phyloP scores from a whole-genome alignment of 495 filamentous ascomycete species.

The Clohesyomyces aquaticus region DNA sequence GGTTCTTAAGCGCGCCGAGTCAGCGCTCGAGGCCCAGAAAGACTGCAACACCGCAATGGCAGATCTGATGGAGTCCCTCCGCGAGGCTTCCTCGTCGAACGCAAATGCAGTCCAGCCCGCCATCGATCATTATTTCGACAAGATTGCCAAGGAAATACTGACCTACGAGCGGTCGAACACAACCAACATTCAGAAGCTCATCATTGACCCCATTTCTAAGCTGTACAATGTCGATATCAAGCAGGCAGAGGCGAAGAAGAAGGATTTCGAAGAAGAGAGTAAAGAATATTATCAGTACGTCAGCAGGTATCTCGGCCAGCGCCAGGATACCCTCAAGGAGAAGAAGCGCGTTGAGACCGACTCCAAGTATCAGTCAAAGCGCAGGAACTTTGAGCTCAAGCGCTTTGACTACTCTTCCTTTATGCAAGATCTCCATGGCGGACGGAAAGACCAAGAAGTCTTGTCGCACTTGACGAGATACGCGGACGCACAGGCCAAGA shows the following conservation, averaged over 20 bases:
- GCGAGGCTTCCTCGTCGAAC: constrained; percentile 87
- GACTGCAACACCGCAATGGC: constrained; percentile 82
- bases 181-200: constrained; percentile 80
- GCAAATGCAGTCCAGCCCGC: constrained; percentile 94
- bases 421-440: constrained; percentile 97
- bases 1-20: constrained; percentile 86
- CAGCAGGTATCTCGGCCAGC: constrained; percentile 89
- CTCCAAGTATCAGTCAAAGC: constrained; percentile 92
- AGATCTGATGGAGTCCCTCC: constrained; percentile 83
- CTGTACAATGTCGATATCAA: constrained; percentile 97
- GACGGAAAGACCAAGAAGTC: constrained; percentile 96
- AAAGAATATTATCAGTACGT: constrained; percentile 97
- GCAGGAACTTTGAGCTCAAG: constrained; percentile 92
- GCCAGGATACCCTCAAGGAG: constrained; percentile 93
- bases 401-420: constrained; percentile 99
- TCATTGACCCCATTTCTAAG: constrained; percentile 90
- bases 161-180: constrained; percentile 84
- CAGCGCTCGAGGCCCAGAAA: constrained; percentile 75
- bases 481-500: constrained; percentile 85
- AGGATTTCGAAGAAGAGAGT: constrained; percentile 97
- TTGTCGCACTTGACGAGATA: constrained; percentile 94
- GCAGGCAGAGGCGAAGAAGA: constrained; percentile 94
- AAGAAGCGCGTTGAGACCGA: constrained; percentile 95
- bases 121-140: constrained; percentile 97
- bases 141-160: constrained; percentile 89